Evolutionary conservation across 2,329 filamentous ascomycete genomes (phyloP), one percentile per base, ranked within the genome.

Genomic region (Cladorrhinum sp.): DNA sequence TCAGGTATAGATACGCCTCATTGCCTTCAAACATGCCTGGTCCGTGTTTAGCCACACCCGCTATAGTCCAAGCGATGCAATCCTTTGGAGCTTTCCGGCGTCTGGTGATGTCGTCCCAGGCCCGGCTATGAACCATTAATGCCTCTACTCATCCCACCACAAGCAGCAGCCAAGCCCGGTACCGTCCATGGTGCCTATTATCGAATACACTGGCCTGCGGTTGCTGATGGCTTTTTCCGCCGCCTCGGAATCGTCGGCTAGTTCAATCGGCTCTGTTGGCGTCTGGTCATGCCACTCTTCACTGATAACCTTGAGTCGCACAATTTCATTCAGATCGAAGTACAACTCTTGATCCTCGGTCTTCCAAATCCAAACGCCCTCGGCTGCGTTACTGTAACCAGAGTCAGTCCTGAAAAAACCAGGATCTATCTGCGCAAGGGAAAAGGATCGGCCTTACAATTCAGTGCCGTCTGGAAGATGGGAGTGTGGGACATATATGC

Each of bases 241-340:
- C 27, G 60, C 49, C n/a, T n/a, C n/a, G 59, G 75, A 3, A 54
- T 84, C 83, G 53, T 90, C 85, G 41, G 83, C 83, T 13, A 85
- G 80, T 64, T 89, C 83, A 2, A 79, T 75, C 36, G 88, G 85
- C 55, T 87, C 86, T 60, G 84, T 82, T 0, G 93, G 88, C 48
- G 90, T 87, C 74, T 96, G 89, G 72, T 98, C 93, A 62, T 92
- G 85, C 92, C 95, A 99, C 66, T 91, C 85, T 76, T 99, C 95
- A 55, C 88, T 85, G 67, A 96, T 86, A 45, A 98, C 87, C 22
- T 92, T 84, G 69, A 98, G 90, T 45, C 93, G 85, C 25, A 96
- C 93, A 69, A 89, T 86, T 77, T 98, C 95, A 70, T 93, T 88
- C 68, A 88, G 88, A 74, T 99, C 95, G 74, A 95, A 96, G 73